Conservation (phyloP, 2,329 filamentous ascomycete species). For the Ceratocystiopsis minuta region DNA sequence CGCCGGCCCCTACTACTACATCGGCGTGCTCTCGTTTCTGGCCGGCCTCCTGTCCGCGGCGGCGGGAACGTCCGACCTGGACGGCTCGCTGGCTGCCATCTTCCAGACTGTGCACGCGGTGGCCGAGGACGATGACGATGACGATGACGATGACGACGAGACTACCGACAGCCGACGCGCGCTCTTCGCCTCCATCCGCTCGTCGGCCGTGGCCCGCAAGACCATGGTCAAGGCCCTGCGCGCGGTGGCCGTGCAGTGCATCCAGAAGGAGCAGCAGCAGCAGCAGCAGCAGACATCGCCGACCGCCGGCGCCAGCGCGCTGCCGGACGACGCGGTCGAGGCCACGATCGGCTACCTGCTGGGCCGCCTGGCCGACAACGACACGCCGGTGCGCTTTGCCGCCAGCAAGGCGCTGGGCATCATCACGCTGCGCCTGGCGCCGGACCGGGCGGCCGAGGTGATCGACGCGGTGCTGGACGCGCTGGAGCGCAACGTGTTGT, state of each 20-base stretch:
- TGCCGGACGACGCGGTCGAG: conserved; percentile 76
- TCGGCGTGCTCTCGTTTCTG: conserved; percentile 65
- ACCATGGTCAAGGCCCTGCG: conserved; percentile 71
- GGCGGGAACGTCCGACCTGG: conserved; percentile 57
- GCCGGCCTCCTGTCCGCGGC: conserved; percentile 53
- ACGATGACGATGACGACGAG: conserved; percentile 16
- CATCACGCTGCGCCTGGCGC: conserved; percentile 61
- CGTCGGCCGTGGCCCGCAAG: conserved; percentile 67
- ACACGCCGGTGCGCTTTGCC: conserved; percentile 77
- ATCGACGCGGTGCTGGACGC: conserved; percentile 70
- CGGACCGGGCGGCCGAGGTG: conserved; percentile 69
- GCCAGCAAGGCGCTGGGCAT: conserved; percentile 86
- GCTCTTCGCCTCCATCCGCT: conserved; percentile 35
- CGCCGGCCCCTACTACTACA: conserved; percentile 50
- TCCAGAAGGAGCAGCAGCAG: conserved; percentile 32
- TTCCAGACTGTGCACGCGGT: conserved; percentile 48
- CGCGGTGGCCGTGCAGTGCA: conserved; percentile 39
- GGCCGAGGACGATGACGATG: conserved; percentile 22
- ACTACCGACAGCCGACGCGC: conserved; percentile 21
- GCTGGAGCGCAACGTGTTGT: conserved; percentile 40
- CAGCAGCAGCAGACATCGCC: conserved; percentile 19
- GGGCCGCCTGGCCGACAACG: conserved; percentile 62
- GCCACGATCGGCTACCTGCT: conserved; percentile 68
- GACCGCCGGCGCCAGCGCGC: conserved; percentile 30
- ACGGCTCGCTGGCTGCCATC: conserved; percentile 43